phyloP scores from a whole-genome alignment of 352 stramenopile species.

The Pelagophyceae sp. region DNA sequence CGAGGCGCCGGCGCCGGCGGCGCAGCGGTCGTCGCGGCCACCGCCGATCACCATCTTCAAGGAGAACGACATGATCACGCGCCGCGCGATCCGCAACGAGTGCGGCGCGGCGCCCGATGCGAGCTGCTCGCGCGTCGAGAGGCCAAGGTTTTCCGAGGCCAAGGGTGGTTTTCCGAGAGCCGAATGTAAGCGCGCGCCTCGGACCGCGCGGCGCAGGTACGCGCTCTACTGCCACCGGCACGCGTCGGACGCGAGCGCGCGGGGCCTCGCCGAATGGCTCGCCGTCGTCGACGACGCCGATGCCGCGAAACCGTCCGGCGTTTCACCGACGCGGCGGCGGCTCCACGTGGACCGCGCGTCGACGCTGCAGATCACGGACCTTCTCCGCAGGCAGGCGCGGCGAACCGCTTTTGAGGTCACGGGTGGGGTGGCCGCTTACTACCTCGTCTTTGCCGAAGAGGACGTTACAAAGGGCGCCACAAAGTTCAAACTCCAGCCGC shows the following conservation, averaged over 20 bases:
- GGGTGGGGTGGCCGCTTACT: not conserved
- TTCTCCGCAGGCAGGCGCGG: no score
- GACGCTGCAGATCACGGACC: not conserved
- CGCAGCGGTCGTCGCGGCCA: no score
- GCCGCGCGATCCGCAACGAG: constrained; percentile 8
- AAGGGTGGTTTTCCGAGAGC: no score
- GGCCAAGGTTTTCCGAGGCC: no score
- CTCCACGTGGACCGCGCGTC: not conserved
- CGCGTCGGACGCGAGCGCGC: not conserved
- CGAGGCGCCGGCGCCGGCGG: no score
- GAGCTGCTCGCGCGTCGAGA: no score
- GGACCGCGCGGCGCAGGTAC: no score
- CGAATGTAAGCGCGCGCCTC: no score
- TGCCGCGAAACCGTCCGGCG: not conserved
- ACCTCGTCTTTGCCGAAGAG: constrained; percentile 14
- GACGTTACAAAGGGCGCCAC: constrained; percentile 12
- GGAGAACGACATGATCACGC: constrained; percentile 19
- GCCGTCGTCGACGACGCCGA: not conserved
- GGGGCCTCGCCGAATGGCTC: not conserved
- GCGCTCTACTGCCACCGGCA: constrained; percentile 19
- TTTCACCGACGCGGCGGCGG: no score
- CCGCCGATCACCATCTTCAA: constrained; percentile 22
- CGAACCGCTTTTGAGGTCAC: no score
- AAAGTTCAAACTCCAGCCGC: constrained; percentile 12
- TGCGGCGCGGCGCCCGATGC: no score